A percentile compares a stretch with the other conserved stretches of the same genome.
phyloP scores from a whole-genome alignment of 2,329 filamentous ascomycete genomes.

The Cladosporium halotolerans region DNA sequence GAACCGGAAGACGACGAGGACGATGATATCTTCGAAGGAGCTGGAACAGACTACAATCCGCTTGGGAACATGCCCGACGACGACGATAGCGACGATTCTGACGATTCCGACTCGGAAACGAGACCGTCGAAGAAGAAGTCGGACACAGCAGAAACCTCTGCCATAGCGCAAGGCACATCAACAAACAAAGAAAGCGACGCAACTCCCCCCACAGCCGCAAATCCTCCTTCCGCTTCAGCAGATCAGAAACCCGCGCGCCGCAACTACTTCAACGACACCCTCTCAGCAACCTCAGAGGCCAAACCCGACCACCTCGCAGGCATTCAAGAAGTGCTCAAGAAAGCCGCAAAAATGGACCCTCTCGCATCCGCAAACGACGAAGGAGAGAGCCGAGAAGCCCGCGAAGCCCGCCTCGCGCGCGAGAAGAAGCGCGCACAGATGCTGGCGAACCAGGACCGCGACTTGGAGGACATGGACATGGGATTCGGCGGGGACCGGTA shows the following conservation, averaged over 20 bases:
- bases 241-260: conserved; percentile 15
- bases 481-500: conserved; percentile 85
- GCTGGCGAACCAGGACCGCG: conserved; percentile 64
- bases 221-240: not conserved
- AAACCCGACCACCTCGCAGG: conserved; percentile 23
- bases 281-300: conserved; percentile 14
- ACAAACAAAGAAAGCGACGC: conserved; percentile 1
- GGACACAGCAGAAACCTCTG: not conserved
- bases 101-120: conserved; percentile 25
- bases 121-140: not conserved
- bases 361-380: conserved; percentile 38
- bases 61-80: conserved; percentile 40
- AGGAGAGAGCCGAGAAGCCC: conserved; percentile 39
- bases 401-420: conserved; percentile 41
- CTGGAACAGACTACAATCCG: conserved; percentile 55
- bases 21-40: conserved; percentile 58
- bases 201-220: not conserved
- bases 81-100: conserved; percentile 41
- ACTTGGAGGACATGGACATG: conserved; percentile 87
- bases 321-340: conserved; percentile 53
- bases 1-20: conserved; percentile 41
- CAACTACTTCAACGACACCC: conserved; percentile 33
- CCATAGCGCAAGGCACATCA: not conserved
- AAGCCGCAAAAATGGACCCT: conserved; percentile 54
- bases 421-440: conserved; percentile 59